These are phyloP conservation scores for Harringtonia aguacate DNA, from an alignment of 2,329 filamentous ascomycete genomes.

Conservation along the genomic window DNA sequence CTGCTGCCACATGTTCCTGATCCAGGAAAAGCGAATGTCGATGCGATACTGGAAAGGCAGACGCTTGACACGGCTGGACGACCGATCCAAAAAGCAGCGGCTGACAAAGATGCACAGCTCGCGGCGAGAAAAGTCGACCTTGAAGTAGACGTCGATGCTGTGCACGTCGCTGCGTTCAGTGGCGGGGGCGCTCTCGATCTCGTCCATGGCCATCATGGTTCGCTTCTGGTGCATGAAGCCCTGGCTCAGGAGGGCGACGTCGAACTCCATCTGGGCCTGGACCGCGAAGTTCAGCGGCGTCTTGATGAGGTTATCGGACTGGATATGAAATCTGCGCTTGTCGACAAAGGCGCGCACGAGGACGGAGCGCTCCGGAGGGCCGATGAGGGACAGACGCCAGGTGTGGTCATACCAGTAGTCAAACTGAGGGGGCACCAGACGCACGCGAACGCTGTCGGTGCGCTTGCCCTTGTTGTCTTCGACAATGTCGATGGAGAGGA, in stretches of 20 bases:
- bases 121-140: conserved; percentile 5
- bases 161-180: background rate
- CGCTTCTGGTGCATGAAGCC: conserved; percentile 44
- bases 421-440: conserved; percentile 41
- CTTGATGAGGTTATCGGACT: conserved; percentile 2
- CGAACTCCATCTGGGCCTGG: conserved; percentile 27
- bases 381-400: conserved; percentile 5
- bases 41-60: conserved; percentile 25
- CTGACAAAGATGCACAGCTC: conserved; percentile 5
- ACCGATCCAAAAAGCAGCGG: conserved; percentile 3
- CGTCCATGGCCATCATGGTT: conserved; percentile 50
- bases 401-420: conserved; percentile 35
- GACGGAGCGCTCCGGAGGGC: background rate
- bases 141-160: conserved; percentile 13
- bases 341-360: conserved; percentile 6
- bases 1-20: conserved; percentile 32
- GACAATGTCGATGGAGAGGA: conserved; percentile 41
- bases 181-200: conserved; percentile 14
- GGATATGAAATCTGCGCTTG: conserved; percentile 1
- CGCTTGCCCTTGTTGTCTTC: conserved; percentile 28
- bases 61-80: background rate
- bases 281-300: conserved; percentile 9
- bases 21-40: conserved; percentile 31
- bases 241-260: conserved; percentile 43
- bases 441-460: conserved; percentile 33